Conservation (phyloP, 2,329 filamentous ascomycete genomes). For the Erysiphe pulchra region DNA sequence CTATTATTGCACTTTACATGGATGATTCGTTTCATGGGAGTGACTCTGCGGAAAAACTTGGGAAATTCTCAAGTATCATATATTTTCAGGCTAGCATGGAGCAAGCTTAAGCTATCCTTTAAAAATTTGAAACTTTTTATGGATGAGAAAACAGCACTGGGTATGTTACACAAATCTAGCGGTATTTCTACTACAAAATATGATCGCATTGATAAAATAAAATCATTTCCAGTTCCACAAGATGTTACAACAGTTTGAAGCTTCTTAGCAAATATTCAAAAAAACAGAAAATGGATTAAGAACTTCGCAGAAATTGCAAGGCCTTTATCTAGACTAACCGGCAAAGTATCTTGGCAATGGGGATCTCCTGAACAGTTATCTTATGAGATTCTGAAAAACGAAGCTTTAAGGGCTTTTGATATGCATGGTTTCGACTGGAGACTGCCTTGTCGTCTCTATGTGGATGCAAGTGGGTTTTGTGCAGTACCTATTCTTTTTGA, state of each 20-base stretch:
- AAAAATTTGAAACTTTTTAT: slow-evolving; percentile 1
- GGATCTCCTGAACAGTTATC: background rate
- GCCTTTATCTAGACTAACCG: background rate
- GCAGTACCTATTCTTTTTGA: slow-evolving; percentile 1
- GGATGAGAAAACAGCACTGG: background rate
- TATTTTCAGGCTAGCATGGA: slow-evolving; percentile 1
- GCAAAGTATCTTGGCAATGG: background rate
- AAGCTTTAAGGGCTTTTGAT: background rate
- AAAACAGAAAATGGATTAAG: background rate
- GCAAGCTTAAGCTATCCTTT: slow-evolving; percentile 1
- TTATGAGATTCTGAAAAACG: background rate
- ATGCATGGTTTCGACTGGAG: background rate
- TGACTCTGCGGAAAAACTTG: background rate
- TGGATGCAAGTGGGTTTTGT: background rate
- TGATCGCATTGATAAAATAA: background rate
- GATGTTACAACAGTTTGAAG: background rate
- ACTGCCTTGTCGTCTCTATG: background rate
- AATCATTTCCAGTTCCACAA: background rate
- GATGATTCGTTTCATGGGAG: background rate
- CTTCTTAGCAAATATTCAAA: background rate
- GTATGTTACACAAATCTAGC: background rate
- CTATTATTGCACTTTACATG: background rate
- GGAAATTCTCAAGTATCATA: background rate
- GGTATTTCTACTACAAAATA: background rate
- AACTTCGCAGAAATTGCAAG: slow-evolving; percentile 1